Base-by-base conservation (phyloP, 1,284 basidiomycete genomes). In the Volvariella surrecta region DNA sequence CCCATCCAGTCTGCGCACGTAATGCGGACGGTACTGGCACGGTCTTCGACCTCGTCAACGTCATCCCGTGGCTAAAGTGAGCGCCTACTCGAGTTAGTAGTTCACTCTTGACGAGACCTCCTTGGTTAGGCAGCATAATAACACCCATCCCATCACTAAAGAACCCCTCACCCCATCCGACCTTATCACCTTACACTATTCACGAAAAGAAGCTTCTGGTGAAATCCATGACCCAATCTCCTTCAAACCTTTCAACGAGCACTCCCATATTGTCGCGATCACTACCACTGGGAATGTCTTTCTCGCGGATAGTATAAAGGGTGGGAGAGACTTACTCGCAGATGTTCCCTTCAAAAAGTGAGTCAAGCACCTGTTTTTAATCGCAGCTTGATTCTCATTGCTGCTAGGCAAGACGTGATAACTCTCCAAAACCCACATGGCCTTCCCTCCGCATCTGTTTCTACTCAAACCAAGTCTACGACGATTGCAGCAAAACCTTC, bases 281-380 rank as follows among this genome's bases (percentile, higher is more conserved):
- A 84, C 86, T 19, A 87, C 80, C 2, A 94, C 91, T 0, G 92
- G 92, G 4, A 95, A 96, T 57, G 93, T 96, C 1, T 96, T 87
- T 58, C 71, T 91, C 9, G 82, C 82, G 4, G 93, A 94, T 39
- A 92, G 96, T 50, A 74, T 97, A 53, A 96, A 89, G 61, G 83
- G 81, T 22, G 86, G 89, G 54, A 76, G 73, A 48, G 96, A 99
- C 62, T 68, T 99, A 11, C 70, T 99, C 4, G 79, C 73, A 18
- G 96, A 98, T 56, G 74, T 83, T 45, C 73, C 82, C 6, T 95
- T 96, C 62, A 88, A 85, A 62, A 89, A 83, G 87, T 89, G 49
- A 32, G 66, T 58, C 11, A 2, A 17, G 50, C 0, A 31, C 45
- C 18, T 32, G 35, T 1, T n/a, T 19, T 47, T 31, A 18, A 34